Percentiles rank a stretch among this genome's conserved stretches.
Evolutionary conservation across 2,329 filamentous ascomycete genomes (phyloP).

Genomic region (Xylogone sp.): DNA sequence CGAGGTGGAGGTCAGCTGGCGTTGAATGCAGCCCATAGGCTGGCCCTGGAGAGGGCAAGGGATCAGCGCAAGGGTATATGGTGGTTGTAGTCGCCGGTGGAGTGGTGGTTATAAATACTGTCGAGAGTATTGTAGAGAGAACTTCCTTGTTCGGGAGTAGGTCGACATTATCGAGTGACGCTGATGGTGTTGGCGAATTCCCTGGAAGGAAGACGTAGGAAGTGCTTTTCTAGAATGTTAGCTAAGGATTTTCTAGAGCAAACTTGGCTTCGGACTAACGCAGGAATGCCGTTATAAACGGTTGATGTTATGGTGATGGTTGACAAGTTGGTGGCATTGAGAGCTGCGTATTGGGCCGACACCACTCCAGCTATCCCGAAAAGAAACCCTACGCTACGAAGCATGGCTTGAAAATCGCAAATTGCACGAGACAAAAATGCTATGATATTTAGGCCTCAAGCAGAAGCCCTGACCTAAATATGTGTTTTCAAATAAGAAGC

Average conservation of each 20-base stretch:
- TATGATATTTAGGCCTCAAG: no score
- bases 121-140: not conserved
- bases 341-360: no score
- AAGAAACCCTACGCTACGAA: no score
- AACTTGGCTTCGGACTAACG: not conserved
- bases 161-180: not conserved
- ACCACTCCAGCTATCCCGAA: no score
- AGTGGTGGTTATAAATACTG: not conserved
- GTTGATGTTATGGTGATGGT: not conserved
- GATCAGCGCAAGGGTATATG: conserved; percentile 1
- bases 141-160: not conserved
- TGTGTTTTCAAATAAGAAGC: no score
- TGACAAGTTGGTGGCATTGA: no score
- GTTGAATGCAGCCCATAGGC: not conserved
- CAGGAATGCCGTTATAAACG: not conserved
- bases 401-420: no score
- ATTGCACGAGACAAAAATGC: no score
- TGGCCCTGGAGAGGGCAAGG: not conserved
- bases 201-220: not conserved
- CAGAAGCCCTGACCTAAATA: no score
- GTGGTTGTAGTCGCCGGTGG: not conserved
- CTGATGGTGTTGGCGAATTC: not conserved
- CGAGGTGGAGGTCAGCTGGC: not conserved
- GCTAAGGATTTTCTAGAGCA: not conserved
- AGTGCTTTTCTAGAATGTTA: not conserved